These are phyloP conservation scores for Penicillium decumbens DNA, from an alignment of 2,329 filamentous ascomycete genomes.

Conservation along the genomic window DNA sequence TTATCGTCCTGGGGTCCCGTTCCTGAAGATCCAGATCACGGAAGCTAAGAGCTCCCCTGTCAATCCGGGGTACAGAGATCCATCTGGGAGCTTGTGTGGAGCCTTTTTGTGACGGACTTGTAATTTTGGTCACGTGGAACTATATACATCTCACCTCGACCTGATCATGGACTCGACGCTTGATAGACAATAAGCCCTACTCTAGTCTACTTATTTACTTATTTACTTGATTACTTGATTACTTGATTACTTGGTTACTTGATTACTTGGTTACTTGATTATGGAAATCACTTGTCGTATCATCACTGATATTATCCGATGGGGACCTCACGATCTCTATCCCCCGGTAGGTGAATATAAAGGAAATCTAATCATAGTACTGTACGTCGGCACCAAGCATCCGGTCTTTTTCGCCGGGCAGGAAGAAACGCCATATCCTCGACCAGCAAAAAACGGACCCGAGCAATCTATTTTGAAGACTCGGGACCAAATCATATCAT, in stretches of 20 bases:
- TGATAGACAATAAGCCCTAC: background rate
- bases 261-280: background rate
- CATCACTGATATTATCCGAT: conserved; percentile 28
- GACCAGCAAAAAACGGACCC: conserved; percentile 25
- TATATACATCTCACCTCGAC: background rate
- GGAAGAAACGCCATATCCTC: conserved; percentile 30
- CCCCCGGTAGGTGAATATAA: conserved; percentile 25
- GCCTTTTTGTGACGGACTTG: conserved; percentile 9
- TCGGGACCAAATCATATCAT: conserved; percentile 30
- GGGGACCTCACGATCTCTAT: conserved; percentile 24
- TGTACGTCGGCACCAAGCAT: conserved; percentile 26
- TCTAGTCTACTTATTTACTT: background rate
- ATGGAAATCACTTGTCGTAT: conserved; percentile 8
- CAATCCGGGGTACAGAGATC: conserved; percentile 20
- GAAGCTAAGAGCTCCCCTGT: conserved; percentile 4
- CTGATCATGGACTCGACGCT: background rate
- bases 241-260: background rate
- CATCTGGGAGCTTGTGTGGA: conserved; percentile 21
- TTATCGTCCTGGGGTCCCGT: conserved; percentile 9
- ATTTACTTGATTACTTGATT: background rate
- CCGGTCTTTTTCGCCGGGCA: conserved; percentile 25
- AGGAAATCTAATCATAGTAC: conserved; percentile 26
- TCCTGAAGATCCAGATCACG: conserved; percentile 13
- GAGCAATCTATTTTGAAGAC: background rate
- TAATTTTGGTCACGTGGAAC: conserved; percentile 12